Percentiles rank a stretch among this genome's conserved stretches.
Conservation (phyloP, 805 yeast species). For the Candida xiaguanensis region DNA sequence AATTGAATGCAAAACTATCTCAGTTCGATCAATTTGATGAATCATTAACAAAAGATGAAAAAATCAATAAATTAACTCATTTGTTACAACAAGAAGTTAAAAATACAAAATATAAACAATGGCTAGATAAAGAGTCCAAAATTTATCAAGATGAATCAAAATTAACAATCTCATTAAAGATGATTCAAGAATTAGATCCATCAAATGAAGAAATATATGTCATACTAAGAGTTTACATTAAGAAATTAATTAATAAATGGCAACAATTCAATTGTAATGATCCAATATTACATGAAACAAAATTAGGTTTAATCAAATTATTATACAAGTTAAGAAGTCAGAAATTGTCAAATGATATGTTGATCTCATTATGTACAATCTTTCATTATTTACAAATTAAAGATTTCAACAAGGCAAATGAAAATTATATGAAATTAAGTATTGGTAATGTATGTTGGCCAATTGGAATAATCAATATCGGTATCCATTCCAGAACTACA, state of each 20-base stretch:
- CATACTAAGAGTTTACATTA: slow-evolving; percentile 48
- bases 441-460: slow-evolving; percentile 94
- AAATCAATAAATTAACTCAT: slow-evolving; percentile 10
- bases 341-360: slow-evolving; percentile 41
- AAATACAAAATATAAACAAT: slow-evolving; percentile 10
- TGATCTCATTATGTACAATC: slow-evolving; percentile 57
- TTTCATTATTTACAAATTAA: slow-evolving; percentile 55
- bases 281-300: slow-evolving; percentile 28
- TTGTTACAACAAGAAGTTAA: slow-evolving; percentile 8
- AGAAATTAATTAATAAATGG: slow-evolving; percentile 44
- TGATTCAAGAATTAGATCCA: background rate
- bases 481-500: slow-evolving; percentile 71
- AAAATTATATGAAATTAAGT: slow-evolving; percentile 68
- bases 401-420: slow-evolving; percentile 53
- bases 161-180: slow-evolving; percentile 2
- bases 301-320: slow-evolving; percentile 49
- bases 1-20: slow-evolving; percentile 8
- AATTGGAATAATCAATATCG: slow-evolving; percentile 74
- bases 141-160: slow-evolving; percentile 7
- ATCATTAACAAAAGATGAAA: slow-evolving; percentile 15
- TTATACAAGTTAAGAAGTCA: slow-evolving; percentile 34
- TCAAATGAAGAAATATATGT: slow-evolving; percentile 15
- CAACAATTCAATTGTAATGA: slow-evolving; percentile 7
- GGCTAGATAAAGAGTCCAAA: slow-evolving; percentile 11
- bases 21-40: slow-evolving; percentile 7